A percentile compares a stretch with the other conserved stretches of the same genome.
phyloP scores from a whole-genome alignment of 306 rosid species.

The Trifolium fragiferum region DNA sequence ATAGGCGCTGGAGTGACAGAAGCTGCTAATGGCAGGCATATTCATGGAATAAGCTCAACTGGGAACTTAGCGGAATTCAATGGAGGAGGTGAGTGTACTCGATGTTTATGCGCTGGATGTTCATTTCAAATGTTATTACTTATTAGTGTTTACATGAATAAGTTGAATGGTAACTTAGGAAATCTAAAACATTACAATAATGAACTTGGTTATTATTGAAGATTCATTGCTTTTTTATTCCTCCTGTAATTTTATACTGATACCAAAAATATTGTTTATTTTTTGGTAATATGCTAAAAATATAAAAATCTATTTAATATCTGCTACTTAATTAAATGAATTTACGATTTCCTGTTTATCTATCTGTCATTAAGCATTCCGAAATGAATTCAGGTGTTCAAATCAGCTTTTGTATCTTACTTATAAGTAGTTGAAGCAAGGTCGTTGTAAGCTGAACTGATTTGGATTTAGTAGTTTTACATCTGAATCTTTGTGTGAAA shows the following conservation, averaged over 20 bases:
- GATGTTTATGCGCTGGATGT: neutral
- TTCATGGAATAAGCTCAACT: constrained; percentile 52
- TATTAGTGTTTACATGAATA: neutral
- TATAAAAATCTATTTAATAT: too few relatives aligned
- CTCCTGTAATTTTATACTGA: neutral
- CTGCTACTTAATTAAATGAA: too few relatives aligned
- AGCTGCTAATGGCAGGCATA: constrained; percentile 55
- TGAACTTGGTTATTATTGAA: neutral
- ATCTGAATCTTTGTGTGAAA: neutral
- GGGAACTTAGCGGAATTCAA: constrained; percentile 61
- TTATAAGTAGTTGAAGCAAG: too few relatives aligned
- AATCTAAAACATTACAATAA: neutral
- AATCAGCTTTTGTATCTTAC: too few relatives aligned
- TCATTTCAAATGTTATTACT: neutral
- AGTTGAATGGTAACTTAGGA: constrained; percentile 13
- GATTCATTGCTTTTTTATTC: neutral
- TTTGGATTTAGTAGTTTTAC: constrained; percentile 10
- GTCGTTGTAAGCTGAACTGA: neutral
- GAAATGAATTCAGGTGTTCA: neutral
- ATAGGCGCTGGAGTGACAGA: constrained; percentile 56
- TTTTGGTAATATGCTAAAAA: neutral
- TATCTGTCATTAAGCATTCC: constrained; percentile 33
- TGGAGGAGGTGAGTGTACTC: constrained; percentile 61
- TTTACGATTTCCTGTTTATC: constrained; percentile 30
- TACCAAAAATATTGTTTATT: constrained; percentile 4